A percentile compares a stretch with the other conserved stretches of the same genome.
Evolutionary conservation across 2,329 filamentous ascomycete genomes (phyloP).

Genomic region (Metarhizium guizhouense): DNA sequence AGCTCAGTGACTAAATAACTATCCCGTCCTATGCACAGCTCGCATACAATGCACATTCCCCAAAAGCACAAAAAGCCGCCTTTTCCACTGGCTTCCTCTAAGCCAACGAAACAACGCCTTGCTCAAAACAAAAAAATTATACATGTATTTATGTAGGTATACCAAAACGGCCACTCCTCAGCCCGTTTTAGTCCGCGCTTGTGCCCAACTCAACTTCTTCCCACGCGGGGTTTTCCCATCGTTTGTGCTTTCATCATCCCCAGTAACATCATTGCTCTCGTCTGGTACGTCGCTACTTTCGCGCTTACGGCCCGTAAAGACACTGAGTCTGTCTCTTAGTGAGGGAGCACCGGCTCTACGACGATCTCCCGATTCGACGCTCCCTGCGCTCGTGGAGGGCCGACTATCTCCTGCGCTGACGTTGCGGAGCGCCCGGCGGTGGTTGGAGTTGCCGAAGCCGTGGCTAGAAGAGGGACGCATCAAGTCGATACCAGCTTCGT

Average conservation of each 20-base stretch:
- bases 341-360: conserved; percentile 20
- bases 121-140: not conserved
- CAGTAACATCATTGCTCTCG: conserved; percentile 12
- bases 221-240: conserved; percentile 6
- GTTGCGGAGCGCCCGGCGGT: conserved; percentile 11
- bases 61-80: not conserved
- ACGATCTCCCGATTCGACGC: conserved; percentile 14
- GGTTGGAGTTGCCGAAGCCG: conserved; percentile 14
- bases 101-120: not conserved
- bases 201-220: conserved; percentile 8
- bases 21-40: not conserved
- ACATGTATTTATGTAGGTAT: not conserved
- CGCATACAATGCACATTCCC: not conserved
- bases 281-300: conserved; percentile 12
- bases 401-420: conserved; percentile 13
- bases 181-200: conserved; percentile 12
- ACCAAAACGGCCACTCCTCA: conserved; percentile 3
- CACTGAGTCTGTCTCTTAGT: conserved; percentile 26
- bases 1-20: not conserved
- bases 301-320: conserved; percentile 21
- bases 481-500: conserved; percentile 18
- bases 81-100: not conserved
- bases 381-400: conserved; percentile 24
- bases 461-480: conserved; percentile 24
- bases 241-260: conserved; percentile 12